Base-by-base conservation (phyloP, 805 yeast genomes). In the Schwanniomyces sp. region DNA sequence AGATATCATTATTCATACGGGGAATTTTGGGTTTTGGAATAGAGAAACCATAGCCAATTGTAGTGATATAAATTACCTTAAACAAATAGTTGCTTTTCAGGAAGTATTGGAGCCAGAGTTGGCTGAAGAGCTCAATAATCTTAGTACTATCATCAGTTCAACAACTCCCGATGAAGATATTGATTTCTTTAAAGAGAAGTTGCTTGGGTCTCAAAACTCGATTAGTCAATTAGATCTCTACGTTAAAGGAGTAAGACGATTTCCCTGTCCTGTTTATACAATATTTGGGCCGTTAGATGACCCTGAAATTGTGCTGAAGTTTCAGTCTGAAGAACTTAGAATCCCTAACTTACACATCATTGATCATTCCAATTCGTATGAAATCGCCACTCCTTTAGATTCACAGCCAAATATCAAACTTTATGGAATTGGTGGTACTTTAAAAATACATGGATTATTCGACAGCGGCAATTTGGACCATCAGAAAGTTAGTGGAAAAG, bases 11-110 rank as follows among this genome's bases (percentile, higher is more conserved):
- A 70, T 86, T 11, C 91, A 86, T 58, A 82, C 89, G 4, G 91
- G 92, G n/a, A 84, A 82, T 50, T 86, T 86, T 68, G 95, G 95
- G 10, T 85, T 87, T 60, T 81, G 86, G 66, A 87, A 86, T 56
- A 66, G 66, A 30, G 78, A 75, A 14, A 79, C 86, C 38, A 73
- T 85, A 6, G 48, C 68, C 63, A 18, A 67, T 71, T 56, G 83
- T 81, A 47, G 78, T 78, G 60, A 84, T 76, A 57, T 80, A 75
- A 50, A 53, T 43, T 84, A 80, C 56, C 64, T 81, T 40, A 77
- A 87, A 52, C 87, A 83, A 55, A 78, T 86, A 28, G 86, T 85
- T 10, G 85, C 84, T 48, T 84, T 83, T 54, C 81, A 84, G 43
- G 84, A 86, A 8, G 69, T 84, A 16, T 58, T 86, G 25, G 79